Evolutionary conservation across 495 filamentous ascomycete genomes (phyloP).

Genomic region (Aspergillus avenaceus): DNA sequence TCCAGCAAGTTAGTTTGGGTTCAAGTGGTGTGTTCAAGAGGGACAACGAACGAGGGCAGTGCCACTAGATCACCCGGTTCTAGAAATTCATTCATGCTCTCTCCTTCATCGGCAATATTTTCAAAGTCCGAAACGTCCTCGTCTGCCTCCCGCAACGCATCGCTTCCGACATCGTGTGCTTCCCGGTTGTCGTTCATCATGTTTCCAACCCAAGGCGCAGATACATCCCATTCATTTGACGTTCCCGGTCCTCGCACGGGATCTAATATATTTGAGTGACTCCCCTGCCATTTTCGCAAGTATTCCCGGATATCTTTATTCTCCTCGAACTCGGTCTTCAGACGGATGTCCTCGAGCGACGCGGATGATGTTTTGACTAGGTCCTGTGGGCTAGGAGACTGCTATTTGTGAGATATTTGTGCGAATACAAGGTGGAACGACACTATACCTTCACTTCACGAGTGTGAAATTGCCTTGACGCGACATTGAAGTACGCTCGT

Average conservation of each 20-base stretch:
- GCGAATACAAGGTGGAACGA: too few relatives aligned
- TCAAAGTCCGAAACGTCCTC: constrained; percentile 29
- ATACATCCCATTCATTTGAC: constrained; percentile 4
- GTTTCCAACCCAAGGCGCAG: constrained; percentile 21
- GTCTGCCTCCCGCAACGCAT: constrained; percentile 20
- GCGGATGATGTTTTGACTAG: not conserved
- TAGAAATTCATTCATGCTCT: constrained; percentile 39
- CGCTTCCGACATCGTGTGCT: constrained; percentile 21
- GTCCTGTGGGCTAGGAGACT: constrained; percentile 9
- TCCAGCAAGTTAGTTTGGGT: too few relatives aligned
- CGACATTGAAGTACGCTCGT: too few relatives aligned
- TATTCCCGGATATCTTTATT: constrained; percentile 45
- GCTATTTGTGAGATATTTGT: too few relatives aligned
- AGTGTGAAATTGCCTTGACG: constrained; percentile 1
- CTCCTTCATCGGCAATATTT: constrained; percentile 34
- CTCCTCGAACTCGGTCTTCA: constrained; percentile 32
- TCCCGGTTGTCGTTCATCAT: constrained; percentile 45
- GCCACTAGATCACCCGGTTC: constrained; percentile 73
- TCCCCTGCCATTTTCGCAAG: constrained; percentile 50
- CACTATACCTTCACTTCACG: constrained; percentile 14
- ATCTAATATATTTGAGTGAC: constrained; percentile 28
- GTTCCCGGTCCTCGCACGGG: constrained; percentile 28
- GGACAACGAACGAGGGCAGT: constrained; percentile 40
- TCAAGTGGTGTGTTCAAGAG: too few relatives aligned
- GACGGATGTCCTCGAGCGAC: constrained; percentile 22